Conservation (phyloP, 2,329 filamentous ascomycete species). For the Coniochaeta hoffmannii region DNA sequence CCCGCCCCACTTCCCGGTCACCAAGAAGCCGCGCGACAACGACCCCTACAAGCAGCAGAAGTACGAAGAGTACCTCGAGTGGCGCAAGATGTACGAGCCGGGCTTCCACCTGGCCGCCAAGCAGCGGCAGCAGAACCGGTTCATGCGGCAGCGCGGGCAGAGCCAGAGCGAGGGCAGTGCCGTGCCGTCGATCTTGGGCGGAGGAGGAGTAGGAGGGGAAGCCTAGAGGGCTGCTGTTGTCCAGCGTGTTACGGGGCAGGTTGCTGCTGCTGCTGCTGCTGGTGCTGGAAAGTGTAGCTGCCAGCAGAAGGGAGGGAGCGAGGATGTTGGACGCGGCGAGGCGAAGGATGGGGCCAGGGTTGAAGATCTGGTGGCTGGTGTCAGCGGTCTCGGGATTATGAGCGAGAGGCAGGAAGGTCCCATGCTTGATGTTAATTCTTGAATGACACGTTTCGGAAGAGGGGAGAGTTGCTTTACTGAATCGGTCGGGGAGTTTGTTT, state of each 20-base stretch:
- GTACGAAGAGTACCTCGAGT: slow-evolving; percentile 42
- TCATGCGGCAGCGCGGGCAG: slow-evolving; percentile 12
- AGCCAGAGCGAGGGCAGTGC: not conserved
- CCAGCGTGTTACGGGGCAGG: not conserved
- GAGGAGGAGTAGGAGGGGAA: not conserved
- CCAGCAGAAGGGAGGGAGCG: not conserved
- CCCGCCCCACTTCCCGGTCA: slow-evolving; percentile 14
- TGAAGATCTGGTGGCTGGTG: not conserved
- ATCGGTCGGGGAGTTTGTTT: not conserved
- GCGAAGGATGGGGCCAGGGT: not conserved
- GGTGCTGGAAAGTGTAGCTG: not conserved
- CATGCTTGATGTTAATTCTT: not conserved
- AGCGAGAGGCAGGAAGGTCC: not conserved
- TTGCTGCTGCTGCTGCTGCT: not conserved
- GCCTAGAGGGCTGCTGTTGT: no score
- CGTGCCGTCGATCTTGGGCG: not conserved
- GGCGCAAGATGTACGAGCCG: slow-evolving; percentile 39
- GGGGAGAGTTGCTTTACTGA: not conserved
- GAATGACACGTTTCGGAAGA: not conserved
- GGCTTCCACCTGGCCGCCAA: slow-evolving; percentile 40
- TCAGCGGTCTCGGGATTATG: not conserved
- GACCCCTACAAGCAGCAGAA: slow-evolving; percentile 33
- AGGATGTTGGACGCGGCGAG: not conserved
- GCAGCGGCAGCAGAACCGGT: slow-evolving; percentile 29
- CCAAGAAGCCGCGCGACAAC: slow-evolving; percentile 31